phyloP scores from a whole-genome alignment of 495 filamentous ascomycete genomes.

The Terfezia boudieri region DNA sequence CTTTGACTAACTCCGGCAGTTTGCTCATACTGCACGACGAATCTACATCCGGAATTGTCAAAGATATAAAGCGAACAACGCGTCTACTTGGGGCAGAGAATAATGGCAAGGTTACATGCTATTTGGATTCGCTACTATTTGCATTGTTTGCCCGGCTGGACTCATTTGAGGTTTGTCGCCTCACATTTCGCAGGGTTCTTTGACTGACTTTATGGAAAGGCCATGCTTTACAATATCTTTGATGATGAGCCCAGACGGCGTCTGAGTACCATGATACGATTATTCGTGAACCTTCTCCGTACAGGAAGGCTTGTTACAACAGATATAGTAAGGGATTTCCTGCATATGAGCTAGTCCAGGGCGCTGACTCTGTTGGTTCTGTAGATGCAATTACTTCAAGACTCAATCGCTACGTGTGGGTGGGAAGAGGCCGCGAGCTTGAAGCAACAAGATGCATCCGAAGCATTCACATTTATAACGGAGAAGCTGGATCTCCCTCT shows the following conservation, averaged over 20 bases:
- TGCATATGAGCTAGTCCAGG: not conserved
- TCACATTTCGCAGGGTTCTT: not conserved
- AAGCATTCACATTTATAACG: constrained; percentile 87
- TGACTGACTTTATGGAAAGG: constrained; percentile 15
- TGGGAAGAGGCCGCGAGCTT: constrained; percentile 62
- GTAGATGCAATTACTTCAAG: constrained; percentile 63
- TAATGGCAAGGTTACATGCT: constrained; percentile 67
- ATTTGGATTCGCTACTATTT: constrained; percentile 76
- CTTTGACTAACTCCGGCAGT: not conserved
- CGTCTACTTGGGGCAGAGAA: constrained; percentile 75
- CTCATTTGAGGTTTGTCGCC: constrained; percentile 45
- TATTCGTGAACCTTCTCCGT: constrained; percentile 86
- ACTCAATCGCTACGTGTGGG: constrained; percentile 64
- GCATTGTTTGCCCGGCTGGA: constrained; percentile 84
- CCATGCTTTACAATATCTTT: constrained; percentile 55
- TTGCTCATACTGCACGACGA: constrained; percentile 52
- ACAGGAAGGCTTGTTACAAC: constrained; percentile 64
- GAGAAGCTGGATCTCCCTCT: constrained; percentile 70
- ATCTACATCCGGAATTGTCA: constrained; percentile 59
- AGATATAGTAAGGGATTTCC: constrained; percentile 43
- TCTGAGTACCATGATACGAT: constrained; percentile 47
- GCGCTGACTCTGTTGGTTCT: constrained; percentile 12
- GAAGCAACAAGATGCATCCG: constrained; percentile 78
- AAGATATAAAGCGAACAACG: constrained; percentile 41
- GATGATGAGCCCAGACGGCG: constrained; percentile 46